These are phyloP conservation scores for Penicillium fimorum DNA, from an alignment of 495 filamentous ascomycete genomes.

Conservation along the genomic window DNA sequence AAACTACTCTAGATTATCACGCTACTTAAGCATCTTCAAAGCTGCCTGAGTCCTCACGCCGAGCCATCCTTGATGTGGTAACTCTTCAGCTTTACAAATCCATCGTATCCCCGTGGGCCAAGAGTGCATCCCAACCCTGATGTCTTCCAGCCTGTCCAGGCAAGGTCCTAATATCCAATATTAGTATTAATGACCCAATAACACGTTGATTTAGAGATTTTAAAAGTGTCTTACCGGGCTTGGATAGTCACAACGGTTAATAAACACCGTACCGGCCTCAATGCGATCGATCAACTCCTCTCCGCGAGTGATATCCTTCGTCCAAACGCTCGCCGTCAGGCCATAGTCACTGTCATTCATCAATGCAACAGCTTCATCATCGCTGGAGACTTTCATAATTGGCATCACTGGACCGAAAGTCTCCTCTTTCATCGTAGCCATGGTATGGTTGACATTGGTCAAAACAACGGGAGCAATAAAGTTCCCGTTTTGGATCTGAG, in stretches of 20 bases:
- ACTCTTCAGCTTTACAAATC: conserved; percentile 94
- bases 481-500: conserved; percentile 64
- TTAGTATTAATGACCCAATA: conserved; percentile 17
- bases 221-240: conserved; percentile 68
- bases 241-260: conserved; percentile 92
- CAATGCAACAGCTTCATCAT: conserved; percentile 75
- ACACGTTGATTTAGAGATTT: neutral
- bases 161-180: conserved; percentile 67
- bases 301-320: conserved; percentile 78
- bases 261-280: conserved; percentile 94
- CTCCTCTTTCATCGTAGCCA: conserved; percentile 92
- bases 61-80: conserved; percentile 77
- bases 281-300: conserved; percentile 75
- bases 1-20: neutral
- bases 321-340: conserved; percentile 97
- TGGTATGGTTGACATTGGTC: conserved; percentile 75
- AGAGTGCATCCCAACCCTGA: conserved; percentile 88
- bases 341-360: conserved; percentile 98
- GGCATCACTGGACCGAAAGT: conserved; percentile 95
- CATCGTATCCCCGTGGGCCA: conserved; percentile 87
- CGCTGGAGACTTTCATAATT: conserved; percentile 83
- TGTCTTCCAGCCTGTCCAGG: conserved; percentile 98
- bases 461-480: conserved; percentile 84
- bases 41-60: neutral
- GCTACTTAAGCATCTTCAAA: neutral